Evolutionary conservation across 2,329 filamentous ascomycete species (phyloP).

Genomic region (Fusarium subtropicale): DNA sequence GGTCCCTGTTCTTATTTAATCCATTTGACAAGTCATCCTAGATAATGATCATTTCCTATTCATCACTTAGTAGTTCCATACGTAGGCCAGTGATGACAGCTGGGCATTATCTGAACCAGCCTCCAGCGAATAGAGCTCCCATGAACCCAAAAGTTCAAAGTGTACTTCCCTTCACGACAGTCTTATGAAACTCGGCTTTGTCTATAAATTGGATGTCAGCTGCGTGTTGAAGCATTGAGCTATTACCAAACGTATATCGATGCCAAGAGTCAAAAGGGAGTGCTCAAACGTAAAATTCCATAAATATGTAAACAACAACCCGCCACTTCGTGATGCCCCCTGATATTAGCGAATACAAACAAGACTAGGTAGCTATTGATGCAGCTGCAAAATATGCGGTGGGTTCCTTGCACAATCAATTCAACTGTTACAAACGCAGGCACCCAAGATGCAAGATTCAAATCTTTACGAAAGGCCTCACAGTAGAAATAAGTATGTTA

Average conservation of each 20-base stretch:
- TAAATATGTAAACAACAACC: neutral
- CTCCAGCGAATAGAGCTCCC: neutral
- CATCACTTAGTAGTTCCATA: too few species aligned
- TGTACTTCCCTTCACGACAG: neutral
- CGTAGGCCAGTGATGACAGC: too few species aligned
- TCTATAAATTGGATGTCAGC: neutral
- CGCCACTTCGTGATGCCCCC: neutral
- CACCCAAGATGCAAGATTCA: neutral
- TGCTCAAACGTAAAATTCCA: neutral
- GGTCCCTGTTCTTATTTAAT: too few species aligned
- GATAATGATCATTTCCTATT: neutral
- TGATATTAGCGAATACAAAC: neutral
- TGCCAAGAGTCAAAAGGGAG: too few species aligned
- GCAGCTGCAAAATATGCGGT: neutral
- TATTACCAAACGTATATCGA: neutral
- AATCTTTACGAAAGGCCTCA: neutral
- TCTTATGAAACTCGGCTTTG: neutral
- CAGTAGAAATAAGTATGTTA: neutral
- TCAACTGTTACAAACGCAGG: neutral
- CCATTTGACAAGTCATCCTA: neutral
- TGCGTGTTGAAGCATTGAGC: neutral
- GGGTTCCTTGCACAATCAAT: too few species aligned
- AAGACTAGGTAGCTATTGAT: neutral
- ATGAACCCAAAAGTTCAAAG: neutral
- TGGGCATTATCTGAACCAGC: neutral